A percentile compares a stretch with the other conserved stretches of the same genome.
Evolutionary conservation across 192 early-diverging fungal species (phyloP).

Genomic region (Backusella australiensis): DNA sequence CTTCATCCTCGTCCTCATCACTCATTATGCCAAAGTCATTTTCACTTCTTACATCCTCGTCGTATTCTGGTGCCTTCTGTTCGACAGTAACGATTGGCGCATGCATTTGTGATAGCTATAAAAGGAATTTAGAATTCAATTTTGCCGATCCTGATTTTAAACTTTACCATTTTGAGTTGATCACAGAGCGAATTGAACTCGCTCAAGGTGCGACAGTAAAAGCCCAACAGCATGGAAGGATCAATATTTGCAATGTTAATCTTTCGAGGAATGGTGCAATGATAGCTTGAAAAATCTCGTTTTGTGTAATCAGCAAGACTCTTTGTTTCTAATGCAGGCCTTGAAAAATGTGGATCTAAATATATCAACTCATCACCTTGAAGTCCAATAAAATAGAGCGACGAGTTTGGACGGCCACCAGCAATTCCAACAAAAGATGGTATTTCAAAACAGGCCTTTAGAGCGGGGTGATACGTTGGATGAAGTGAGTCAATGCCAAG

Average conservation of each 20-base stretch:
- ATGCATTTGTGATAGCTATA: conserved; percentile 38
- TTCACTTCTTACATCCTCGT: conserved; percentile 49
- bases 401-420: conserved; percentile 94
- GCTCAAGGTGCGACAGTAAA: conserved; percentile 61
- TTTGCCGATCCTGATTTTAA: not conserved
- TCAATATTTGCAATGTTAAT: conserved; percentile 79
- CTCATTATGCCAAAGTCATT: conserved; percentile 41
- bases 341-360: conserved; percentile 89
- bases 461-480: conserved; percentile 73
- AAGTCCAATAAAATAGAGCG: conserved; percentile 88
- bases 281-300: conserved; percentile 76
- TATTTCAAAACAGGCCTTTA: conserved; percentile 76
- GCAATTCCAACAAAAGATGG: conserved; percentile 88
- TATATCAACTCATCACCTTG: conserved; percentile 83
- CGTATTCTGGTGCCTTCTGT: conserved; percentile 63
- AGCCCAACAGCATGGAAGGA: conserved; percentile 93
- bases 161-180: conserved; percentile 41
- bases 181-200: conserved; percentile 65
- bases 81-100: conserved; percentile 65
- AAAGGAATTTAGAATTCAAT: not conserved
- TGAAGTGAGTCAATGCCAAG: conserved; percentile 90
- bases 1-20: conserved; percentile 28
- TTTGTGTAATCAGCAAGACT: conserved; percentile 41
- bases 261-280: conserved; percentile 73
- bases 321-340: conserved; percentile 61